Conservation (phyloP, 805 yeast species). For the Candida ortonii region DNA sequence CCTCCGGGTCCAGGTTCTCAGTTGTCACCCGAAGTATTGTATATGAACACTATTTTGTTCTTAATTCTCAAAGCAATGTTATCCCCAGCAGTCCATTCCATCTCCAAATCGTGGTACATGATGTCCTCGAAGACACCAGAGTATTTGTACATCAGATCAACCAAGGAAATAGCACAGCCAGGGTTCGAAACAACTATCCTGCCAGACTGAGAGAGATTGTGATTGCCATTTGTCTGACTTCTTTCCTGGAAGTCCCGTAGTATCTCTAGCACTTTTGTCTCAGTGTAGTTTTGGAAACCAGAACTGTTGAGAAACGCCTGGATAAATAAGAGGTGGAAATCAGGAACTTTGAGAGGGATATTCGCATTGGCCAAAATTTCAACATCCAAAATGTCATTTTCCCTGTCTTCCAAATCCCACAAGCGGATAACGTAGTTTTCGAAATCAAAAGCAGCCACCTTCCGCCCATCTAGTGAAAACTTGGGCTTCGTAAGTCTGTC, state of each 20-base stretch:
- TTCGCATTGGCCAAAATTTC: slow-evolving; percentile 16
- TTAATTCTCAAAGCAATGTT: slow-evolving; percentile 21
- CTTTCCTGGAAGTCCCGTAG: slow-evolving; percentile 13
- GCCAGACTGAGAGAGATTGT: slow-evolving; percentile 3
- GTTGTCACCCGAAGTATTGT: slow-evolving; percentile 3
- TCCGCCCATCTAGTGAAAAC: slow-evolving; percentile 18
- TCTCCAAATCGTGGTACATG: slow-evolving; percentile 13
- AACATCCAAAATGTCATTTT: slow-evolving; percentile 13
- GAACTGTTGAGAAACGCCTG: slow-evolving; percentile 24
- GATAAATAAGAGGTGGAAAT: slow-evolving; percentile 25
- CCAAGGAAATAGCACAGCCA: slow-evolving; percentile 10
- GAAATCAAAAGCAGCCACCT: slow-evolving; percentile 23
- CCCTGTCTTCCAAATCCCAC: slow-evolving; percentile 18
- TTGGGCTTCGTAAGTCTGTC: slow-evolving; percentile 14
- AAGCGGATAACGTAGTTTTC: slow-evolving; percentile 17
- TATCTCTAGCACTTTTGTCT: slow-evolving; percentile 5
- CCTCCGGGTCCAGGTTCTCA: slow-evolving; percentile 4
- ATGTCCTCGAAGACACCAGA: slow-evolving; percentile 20
- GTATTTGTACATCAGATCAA: slow-evolving; percentile 25
- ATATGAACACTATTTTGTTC: slow-evolving; percentile 25
- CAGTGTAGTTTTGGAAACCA: slow-evolving; percentile 5
- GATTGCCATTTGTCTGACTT: background rate
- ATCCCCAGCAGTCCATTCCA: slow-evolving; percentile 26
- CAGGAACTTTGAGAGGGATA: slow-evolving; percentile 28
- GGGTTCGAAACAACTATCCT: slow-evolving; percentile 1